phyloP scores from a whole-genome alignment of 331 rosid species.

The Quercus lobata region DNA sequence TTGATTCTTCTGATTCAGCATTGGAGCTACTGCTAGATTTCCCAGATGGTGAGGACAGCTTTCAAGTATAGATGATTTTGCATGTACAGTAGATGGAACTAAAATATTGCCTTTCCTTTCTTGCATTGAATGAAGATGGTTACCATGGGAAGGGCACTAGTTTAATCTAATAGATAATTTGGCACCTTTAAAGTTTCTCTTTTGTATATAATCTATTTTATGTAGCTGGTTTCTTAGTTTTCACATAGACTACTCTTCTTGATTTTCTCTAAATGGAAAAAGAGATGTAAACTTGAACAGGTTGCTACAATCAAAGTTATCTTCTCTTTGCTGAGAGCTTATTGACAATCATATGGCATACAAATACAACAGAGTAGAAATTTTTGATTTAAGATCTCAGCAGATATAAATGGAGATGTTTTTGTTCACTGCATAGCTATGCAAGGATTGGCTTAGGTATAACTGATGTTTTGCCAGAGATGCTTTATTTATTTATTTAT shows the following conservation, averaged over 20 bases:
- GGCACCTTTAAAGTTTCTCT: background rate
- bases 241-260: background rate
- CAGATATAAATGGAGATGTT: no score
- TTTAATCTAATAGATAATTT: background rate
- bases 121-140: background rate
- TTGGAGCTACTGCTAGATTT: slow-evolving; percentile 39
- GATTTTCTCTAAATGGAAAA: background rate
- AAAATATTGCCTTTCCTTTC: background rate
- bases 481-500: background rate
- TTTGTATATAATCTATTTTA: background rate
- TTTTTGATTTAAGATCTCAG: background rate
- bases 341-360: background rate
- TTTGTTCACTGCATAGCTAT: no score
- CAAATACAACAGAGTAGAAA: background rate
- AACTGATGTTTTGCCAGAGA: background rate
- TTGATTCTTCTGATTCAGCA: slow-evolving; percentile 41
- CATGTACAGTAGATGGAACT: slow-evolving; percentile 25
- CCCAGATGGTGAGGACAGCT: slow-evolving; percentile 31
- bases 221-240: slow-evolving; percentile 2
- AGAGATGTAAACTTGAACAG: background rate
- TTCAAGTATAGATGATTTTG: slow-evolving; percentile 25
- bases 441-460: background rate
- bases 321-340: no score
- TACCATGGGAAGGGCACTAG: slow-evolving; percentile 11
- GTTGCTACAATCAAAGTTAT: background rate